A percentile compares a stretch with the other conserved stretches of the same genome.
Evolutionary conservation across 768 basidiomycete genomes (phyloP).

Genomic region (Amylocystis lapponica): DNA sequence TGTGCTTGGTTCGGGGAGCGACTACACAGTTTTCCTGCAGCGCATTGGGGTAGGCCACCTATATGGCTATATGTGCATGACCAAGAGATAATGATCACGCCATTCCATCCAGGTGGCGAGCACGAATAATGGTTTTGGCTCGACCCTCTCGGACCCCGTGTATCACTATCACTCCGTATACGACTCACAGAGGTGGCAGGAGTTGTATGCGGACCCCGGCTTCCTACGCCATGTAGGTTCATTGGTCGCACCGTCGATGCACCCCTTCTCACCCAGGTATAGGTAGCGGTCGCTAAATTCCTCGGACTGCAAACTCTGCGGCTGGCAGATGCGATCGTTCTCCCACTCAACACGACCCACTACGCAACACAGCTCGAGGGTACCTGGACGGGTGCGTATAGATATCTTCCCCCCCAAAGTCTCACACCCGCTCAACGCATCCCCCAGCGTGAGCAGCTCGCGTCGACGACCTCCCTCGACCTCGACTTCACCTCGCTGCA

Average conservation of each 20-base stretch:
- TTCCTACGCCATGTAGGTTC: conserved; percentile 50
- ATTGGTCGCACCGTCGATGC: too few relatives aligned
- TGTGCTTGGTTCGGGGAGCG: conserved; percentile 82
- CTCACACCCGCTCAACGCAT: neutral
- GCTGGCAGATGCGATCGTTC: conserved; percentile 44
- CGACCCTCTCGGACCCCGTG: conserved; percentile 37
- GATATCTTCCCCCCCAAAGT: neutral
- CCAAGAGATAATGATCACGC: neutral
- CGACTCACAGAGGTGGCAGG: conserved; percentile 55
- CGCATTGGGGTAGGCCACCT: conserved; percentile 50
- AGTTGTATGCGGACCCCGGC: conserved; percentile 57
- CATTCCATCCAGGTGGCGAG: conserved; percentile 35
- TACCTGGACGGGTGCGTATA: conserved; percentile 47
- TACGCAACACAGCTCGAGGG: conserved; percentile 48
- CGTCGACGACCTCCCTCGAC: conserved; percentile 14
- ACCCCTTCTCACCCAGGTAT: neutral
- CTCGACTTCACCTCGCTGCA: conserved; percentile 40
- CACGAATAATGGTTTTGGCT: conserved; percentile 30
- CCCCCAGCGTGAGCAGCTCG: conserved; percentile 17
- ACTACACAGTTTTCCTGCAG: conserved; percentile 91
- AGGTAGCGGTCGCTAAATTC: conserved; percentile 56
- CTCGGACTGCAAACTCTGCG: conserved; percentile 52
- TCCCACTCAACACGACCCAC: conserved; percentile 67
- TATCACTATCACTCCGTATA: conserved; percentile 62
- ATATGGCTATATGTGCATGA: neutral